phyloP scores from a whole-genome alignment of 257 asterid species.

The Gentiana dahurica region DNA sequence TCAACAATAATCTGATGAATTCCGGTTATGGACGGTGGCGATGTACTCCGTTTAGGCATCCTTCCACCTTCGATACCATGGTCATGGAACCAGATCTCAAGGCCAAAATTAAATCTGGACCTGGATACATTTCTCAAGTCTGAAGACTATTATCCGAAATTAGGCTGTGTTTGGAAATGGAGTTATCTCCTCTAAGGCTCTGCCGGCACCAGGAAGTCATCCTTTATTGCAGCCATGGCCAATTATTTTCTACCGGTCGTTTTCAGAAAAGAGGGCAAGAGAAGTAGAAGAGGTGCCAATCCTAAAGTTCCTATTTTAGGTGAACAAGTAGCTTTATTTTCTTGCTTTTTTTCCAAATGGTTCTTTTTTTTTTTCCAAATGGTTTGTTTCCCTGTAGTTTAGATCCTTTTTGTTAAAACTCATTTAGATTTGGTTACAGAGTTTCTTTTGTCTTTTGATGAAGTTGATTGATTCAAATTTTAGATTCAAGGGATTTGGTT shows the following conservation, averaged over 20 bases:
- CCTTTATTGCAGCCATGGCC: conserved; percentile 57
- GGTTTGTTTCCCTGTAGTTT: too few species aligned
- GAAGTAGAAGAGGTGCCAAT: too few species aligned
- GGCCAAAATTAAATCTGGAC: conserved; percentile 31
- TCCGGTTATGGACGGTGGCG: conserved; percentile 32
- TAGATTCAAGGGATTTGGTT: too few species aligned
- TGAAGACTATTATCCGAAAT: conserved; percentile 46
- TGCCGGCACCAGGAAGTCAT: conserved; percentile 67
- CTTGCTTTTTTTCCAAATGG: too few species aligned
- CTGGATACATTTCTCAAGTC: conserved; percentile 48
- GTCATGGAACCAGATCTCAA: conserved; percentile 52
- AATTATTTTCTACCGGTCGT: conserved; percentile 20
- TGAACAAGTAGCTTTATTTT: too few species aligned
- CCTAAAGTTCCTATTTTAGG: too few species aligned
- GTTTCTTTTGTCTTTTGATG: too few species aligned
- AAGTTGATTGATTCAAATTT: too few species aligned
- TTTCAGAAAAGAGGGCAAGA: too few species aligned
- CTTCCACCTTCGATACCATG: conserved; percentile 37
- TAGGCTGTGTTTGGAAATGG: conserved; percentile 64
- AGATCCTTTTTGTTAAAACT: too few species aligned
- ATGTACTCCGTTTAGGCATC: conserved; percentile 40
- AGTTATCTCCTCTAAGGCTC: conserved; percentile 64
- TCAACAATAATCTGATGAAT: conserved; percentile 7
- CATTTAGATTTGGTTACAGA: too few species aligned
- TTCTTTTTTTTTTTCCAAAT: too few species aligned